These are phyloP conservation scores for Chlorella ohadii DNA, from an alignment of 139 green algal genomes.

Conservation along the genomic window DNA sequence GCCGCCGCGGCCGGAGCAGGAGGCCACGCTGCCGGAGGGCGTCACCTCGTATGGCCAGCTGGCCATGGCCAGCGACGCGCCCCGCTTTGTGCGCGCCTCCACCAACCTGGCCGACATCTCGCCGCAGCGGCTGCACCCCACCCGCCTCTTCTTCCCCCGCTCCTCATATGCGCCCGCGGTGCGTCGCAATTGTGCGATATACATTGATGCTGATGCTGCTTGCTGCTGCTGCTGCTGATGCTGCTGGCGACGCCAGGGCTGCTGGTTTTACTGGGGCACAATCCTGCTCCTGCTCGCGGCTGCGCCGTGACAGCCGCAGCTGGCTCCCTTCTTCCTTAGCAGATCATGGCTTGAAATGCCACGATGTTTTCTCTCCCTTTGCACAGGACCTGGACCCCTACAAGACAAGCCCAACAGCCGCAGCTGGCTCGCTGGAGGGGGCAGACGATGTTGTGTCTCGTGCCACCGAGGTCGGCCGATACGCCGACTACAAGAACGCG, in stretches of 20 bases:
- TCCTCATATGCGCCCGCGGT: constrained; percentile 36
- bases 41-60: constrained; percentile 32
- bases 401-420: neutral
- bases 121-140: constrained; percentile 45
- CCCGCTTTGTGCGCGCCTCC: constrained; percentile 14
- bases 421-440: neutral
- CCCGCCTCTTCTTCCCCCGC: constrained; percentile 50
- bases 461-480: neutral
- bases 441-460: neutral
- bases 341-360: too few relatives aligned
- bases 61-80: constrained; percentile 43
- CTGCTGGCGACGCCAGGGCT: too few relatives aligned
- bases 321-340: too few relatives aligned
- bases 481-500: constrained; percentile 49
- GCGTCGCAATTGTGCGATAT: neutral
- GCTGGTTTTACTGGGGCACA: too few relatives aligned
- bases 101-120: constrained; percentile 31
- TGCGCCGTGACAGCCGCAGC: too few relatives aligned
- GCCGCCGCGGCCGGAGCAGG: neutral
- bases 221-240: neutral
- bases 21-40: constrained; percentile 3
- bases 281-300: too few relatives aligned
- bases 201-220: neutral
- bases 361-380: neutral
- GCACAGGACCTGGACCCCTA: constrained; percentile 50